phyloP scores from a whole-genome alignment of 2,329 filamentous ascomycete species.

The Talaromyces rugulosus region DNA sequence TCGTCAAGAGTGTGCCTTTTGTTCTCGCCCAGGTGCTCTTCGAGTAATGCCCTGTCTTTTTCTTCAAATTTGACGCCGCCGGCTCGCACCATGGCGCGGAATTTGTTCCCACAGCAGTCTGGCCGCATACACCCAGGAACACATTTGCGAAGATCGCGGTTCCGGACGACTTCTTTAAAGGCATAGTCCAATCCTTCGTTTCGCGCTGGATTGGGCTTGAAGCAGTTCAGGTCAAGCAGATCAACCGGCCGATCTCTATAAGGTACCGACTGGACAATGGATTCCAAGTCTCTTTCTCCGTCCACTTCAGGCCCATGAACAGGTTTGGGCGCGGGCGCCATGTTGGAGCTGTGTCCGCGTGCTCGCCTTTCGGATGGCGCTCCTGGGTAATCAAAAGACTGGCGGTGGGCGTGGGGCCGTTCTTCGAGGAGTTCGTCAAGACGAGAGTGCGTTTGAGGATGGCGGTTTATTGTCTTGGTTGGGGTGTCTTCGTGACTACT shows the following conservation, averaged over 20 bases:
- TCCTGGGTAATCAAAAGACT: constrained; percentile 11
- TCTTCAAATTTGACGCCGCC: constrained; percentile 23
- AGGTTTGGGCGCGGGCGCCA: background rate
- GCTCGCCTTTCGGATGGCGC: background rate
- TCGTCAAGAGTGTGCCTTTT: constrained; percentile 28
- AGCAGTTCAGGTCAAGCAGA: constrained; percentile 64
- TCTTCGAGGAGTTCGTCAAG: constrained; percentile 30
- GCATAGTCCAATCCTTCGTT: constrained; percentile 71
- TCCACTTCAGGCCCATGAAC: background rate
- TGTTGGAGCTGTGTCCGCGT: background rate
- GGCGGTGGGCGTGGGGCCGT: constrained; percentile 21
- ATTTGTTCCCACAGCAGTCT: constrained; percentile 71
- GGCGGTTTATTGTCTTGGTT: background rate
- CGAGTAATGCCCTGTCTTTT: constrained; percentile 30
- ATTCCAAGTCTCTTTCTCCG: constrained; percentile 9
- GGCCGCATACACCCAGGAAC: constrained; percentile 70
- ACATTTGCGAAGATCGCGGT: constrained; percentile 63
- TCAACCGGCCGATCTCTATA: constrained; percentile 57
- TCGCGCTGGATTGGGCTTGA: constrained; percentile 71
- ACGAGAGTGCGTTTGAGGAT: constrained; percentile 18
- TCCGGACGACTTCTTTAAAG: constrained; percentile 70
- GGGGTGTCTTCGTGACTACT: background rate
- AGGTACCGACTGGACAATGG: constrained; percentile 32
- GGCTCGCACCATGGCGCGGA: constrained; percentile 59
- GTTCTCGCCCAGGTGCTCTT: constrained; percentile 52